Percentiles rank a stretch among this genome's conserved stretches.
phyloP scores from a whole-genome alignment of 116 monocot species.

The Iris pallida region DNA sequence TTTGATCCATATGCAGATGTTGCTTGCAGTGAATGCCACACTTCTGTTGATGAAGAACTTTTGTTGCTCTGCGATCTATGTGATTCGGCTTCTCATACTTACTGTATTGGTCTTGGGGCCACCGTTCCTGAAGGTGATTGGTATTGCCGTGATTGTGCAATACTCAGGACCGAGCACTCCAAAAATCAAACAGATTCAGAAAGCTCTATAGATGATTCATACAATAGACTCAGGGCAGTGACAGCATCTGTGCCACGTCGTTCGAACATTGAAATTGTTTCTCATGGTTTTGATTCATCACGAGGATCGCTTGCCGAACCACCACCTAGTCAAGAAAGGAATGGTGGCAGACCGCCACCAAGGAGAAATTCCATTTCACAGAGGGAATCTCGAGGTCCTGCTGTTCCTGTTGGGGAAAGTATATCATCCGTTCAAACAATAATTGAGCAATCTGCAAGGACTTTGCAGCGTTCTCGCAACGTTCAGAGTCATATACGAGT shows the following conservation, averaged over 20 bases:
- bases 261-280: constrained; percentile 30
- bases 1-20: constrained; percentile 48
- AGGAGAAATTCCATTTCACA: constrained; percentile 1
- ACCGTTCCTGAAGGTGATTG: constrained; percentile 76
- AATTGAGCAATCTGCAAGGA: constrained; percentile 24
- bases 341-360: not conserved
- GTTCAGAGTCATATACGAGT: constrained; percentile 27
- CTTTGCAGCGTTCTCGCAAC: constrained; percentile 34
- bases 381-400: not conserved
- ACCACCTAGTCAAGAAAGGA: not conserved
- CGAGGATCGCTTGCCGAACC: not conserved
- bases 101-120: constrained; percentile 52
- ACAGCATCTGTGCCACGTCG: not conserved
- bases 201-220: constrained; percentile 12
- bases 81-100: constrained; percentile 65
- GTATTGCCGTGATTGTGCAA: constrained; percentile 60
- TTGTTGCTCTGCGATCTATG: constrained; percentile 74
- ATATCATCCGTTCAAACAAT: not conserved
- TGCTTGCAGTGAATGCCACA: constrained; percentile 41
- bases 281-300: constrained; percentile 24
- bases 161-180: constrained; percentile 37
- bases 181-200: constrained; percentile 26
- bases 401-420: constrained; percentile 1
- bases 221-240: constrained; percentile 1
- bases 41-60: constrained; percentile 42